A percentile compares a stretch with the other conserved stretches of the same genome.
Conservation (phyloP, 2,329 filamentous ascomycete genomes). For the Pyrenophora seminiperda region DNA sequence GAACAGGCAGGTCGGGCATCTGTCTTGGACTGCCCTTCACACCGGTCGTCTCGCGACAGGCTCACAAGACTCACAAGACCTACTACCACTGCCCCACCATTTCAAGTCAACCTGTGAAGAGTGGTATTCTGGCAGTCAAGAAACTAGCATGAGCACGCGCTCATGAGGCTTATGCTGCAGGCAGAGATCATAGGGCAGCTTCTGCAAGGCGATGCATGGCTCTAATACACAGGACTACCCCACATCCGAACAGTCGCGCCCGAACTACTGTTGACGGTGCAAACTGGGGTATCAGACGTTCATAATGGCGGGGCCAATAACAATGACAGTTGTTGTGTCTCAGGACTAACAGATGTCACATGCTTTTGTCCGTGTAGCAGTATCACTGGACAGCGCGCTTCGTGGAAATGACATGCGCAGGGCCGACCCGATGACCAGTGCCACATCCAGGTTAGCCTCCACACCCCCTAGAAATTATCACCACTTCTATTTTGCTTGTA, state of each 20-base stretch:
- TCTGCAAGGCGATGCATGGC: constrained; percentile 28
- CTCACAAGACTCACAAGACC: constrained; percentile 29
- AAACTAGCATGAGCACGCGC: constrained; percentile 31
- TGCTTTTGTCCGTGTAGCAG: constrained; percentile 25
- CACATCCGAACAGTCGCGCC: constrained; percentile 10
- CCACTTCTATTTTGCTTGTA: background rate
- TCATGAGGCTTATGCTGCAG: constrained; percentile 22
- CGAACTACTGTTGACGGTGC: constrained; percentile 6
- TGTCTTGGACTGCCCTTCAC: constrained; percentile 2
- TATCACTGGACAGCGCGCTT: constrained; percentile 23
- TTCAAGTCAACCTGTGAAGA: background rate
- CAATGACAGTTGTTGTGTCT: constrained; percentile 9
- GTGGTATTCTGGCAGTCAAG: constrained; percentile 21
- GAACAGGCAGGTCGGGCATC: constrained; percentile 20
- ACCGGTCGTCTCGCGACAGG: constrained; percentile 22
- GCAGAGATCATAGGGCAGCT: constrained; percentile 29
- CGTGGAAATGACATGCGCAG: constrained; percentile 29
- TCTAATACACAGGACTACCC: constrained; percentile 12
- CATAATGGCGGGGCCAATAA: constrained; percentile 3
- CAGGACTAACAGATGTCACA: constrained; percentile 30
- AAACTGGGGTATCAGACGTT: constrained; percentile 5
- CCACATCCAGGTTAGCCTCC: constrained; percentile 32
- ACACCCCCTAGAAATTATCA: constrained; percentile 13
- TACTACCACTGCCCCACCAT: background rate
- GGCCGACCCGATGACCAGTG: constrained; percentile 40